A percentile compares a stretch with the other conserved stretches of the same genome.
Evolutionary conservation across 345 rosid species (phyloP).

Genomic region (Pelargonium nanum): DNA sequence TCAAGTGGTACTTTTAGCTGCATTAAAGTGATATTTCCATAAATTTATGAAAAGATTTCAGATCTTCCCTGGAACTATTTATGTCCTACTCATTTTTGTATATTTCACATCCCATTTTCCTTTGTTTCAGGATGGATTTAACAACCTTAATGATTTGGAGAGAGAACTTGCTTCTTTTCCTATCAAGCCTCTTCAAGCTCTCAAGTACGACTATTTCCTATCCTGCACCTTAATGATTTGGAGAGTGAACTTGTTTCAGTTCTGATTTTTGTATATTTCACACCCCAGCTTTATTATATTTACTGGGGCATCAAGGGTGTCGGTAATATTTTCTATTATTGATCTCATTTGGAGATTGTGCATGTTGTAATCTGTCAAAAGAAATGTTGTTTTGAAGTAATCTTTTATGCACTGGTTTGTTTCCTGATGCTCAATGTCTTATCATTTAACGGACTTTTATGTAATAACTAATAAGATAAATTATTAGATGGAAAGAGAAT

Average conservation of each 20-base stretch:
- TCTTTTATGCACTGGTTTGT: neutral
- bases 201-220: slow-evolving; percentile 34
- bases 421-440: neutral
- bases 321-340: neutral
- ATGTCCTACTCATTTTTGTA: slow-evolving; percentile 3
- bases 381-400: neutral
- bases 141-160: slow-evolving; percentile 59
- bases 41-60: neutral
- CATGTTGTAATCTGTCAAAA: neutral
- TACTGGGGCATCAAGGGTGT: neutral
- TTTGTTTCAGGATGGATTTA: slow-evolving; percentile 54
- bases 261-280: neutral
- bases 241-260: slow-evolving; percentile 58
- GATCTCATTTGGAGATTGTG: neutral
- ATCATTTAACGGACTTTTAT: neutral
- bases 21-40: neutral
- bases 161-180: slow-evolving; percentile 73
- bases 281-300: too few relatives aligned
- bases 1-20: slow-evolving; percentile 37
- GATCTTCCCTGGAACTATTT: slow-evolving; percentile 7
- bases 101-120: slow-evolving; percentile 13
- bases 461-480: neutral
- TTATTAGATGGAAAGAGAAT: neutral
- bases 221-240: slow-evolving; percentile 44
- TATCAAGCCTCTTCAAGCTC: slow-evolving; percentile 76